These are phyloP conservation scores for Eremomyces bilateralis DNA, from an alignment of 495 filamentous ascomycete species.

Conservation along the genomic window DNA sequence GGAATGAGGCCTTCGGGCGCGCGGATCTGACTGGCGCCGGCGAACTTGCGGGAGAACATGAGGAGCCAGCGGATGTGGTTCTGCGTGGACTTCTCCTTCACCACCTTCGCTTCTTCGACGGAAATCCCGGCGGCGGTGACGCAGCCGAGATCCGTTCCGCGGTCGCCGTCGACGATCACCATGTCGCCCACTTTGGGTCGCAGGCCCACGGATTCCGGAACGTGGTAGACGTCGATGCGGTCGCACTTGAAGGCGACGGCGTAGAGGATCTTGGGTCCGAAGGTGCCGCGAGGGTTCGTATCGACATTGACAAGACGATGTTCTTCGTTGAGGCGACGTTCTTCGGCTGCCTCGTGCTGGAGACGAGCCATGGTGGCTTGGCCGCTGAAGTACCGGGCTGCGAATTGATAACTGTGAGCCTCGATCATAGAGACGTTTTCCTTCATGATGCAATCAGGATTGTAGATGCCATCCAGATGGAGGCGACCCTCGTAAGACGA, in stretches of 20 bases:
- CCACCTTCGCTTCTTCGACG: slow-evolving; percentile 60
- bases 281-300: slow-evolving; percentile 3
- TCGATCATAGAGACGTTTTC: neutral
- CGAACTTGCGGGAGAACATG: slow-evolving; percentile 66
- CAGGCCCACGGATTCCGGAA: slow-evolving; percentile 83
- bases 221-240: slow-evolving; percentile 86
- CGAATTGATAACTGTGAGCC: neutral
- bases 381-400: neutral
- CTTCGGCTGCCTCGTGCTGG: neutral
- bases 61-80: slow-evolving; percentile 94
- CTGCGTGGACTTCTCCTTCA: slow-evolving; percentile 73
- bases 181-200: slow-evolving; percentile 77
- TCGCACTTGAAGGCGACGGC: slow-evolving; percentile 92
- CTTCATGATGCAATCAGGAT: neutral
- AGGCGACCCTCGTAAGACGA: neutral
- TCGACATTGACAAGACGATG: slow-evolving; percentile 3
- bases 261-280: slow-evolving; percentile 38
- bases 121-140: slow-evolving; percentile 67
- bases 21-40: slow-evolving; percentile 26
- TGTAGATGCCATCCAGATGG: neutral
- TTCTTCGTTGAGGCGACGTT: neutral
- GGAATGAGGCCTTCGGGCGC: slow-evolving; percentile 1
- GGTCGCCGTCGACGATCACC: slow-evolving; percentile 93
- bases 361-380: neutral
- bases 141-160: slow-evolving; percentile 88